Evolutionary conservation across 768 basidiomycete species (phyloP).

Genomic region (Calocera cornea): DNA sequence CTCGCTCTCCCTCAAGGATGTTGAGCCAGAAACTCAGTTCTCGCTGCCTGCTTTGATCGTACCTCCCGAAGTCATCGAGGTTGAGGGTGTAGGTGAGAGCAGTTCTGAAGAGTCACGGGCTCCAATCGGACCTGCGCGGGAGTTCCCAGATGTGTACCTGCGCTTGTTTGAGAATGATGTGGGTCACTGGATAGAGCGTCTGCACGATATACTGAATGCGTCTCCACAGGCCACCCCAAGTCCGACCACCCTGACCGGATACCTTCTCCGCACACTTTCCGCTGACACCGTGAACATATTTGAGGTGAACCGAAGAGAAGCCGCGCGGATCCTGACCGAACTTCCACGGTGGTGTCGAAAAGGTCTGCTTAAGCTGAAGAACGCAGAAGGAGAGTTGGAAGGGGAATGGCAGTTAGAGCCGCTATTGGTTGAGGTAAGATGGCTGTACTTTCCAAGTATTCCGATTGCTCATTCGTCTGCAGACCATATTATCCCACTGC

Average conservation of each 20-base stretch:
- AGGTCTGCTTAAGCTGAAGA: conserved; percentile 74
- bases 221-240: conserved; percentile 56
- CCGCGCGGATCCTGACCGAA: conserved; percentile 72
- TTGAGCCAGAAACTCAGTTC: conserved; percentile 35
- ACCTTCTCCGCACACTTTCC: conserved; percentile 59
- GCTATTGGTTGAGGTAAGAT: conserved; percentile 63
- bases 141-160: conserved; percentile 64
- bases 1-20: conserved; percentile 32
- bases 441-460: neutral
- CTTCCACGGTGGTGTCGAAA: conserved; percentile 69
- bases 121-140: conserved; percentile 30
- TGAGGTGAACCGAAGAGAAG: conserved; percentile 93
- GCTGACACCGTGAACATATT: conserved; percentile 75
- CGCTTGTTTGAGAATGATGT: conserved; percentile 51
- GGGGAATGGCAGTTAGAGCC: conserved; percentile 84
- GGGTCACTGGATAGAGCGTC: conserved; percentile 10
- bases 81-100: conserved; percentile 35
- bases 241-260: conserved; percentile 59
- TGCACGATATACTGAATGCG: conserved; percentile 7
- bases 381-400: conserved; percentile 36
- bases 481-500: conserved; percentile 62
- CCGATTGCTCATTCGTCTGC: neutral
- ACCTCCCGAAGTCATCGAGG: conserved; percentile 75
- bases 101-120: conserved; percentile 9
- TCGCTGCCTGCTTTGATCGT: conserved; percentile 67